phyloP scores from a whole-genome alignment of 768 basidiomycete species.

The Suillus tomentosus region DNA sequence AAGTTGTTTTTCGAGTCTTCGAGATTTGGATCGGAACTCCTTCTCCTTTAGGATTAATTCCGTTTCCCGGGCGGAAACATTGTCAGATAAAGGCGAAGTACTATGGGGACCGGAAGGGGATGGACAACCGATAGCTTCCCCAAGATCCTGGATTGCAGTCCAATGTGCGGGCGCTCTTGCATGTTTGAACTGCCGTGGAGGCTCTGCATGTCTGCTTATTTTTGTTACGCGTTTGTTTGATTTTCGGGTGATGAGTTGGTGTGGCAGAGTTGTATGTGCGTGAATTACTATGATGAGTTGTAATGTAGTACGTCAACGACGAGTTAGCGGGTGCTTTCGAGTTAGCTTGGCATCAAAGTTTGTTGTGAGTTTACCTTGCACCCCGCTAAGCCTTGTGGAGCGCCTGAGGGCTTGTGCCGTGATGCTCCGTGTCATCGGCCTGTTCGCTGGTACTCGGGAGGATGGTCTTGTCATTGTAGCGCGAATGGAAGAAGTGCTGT shows the following conservation, averaged over 20 bases:
- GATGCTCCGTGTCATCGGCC: conserved; percentile 30
- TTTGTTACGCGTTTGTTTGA: too few relatives aligned
- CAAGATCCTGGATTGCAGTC: too few relatives aligned
- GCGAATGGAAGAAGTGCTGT: neutral
- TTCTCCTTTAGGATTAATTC: conserved; percentile 39
- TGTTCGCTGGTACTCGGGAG: conserved; percentile 14
- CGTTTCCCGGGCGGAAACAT: conserved; percentile 28
- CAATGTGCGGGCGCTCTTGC: too few relatives aligned
- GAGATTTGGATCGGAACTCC: conserved; percentile 39
- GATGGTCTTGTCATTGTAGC: conserved; percentile 22
- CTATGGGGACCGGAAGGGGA: neutral
- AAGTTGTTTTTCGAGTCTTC: conserved; percentile 45
- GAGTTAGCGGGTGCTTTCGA: neutral
- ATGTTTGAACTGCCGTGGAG: neutral
- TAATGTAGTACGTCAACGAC: neutral
- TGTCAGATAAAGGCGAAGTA: too few relatives aligned
- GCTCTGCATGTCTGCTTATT: too few relatives aligned
- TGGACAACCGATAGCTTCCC: too few relatives aligned
- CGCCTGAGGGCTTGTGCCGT: conserved; percentile 19
- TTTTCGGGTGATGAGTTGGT: neutral
- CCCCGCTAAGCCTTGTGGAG: conserved; percentile 24
- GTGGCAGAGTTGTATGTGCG: neutral
- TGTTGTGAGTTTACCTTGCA: conserved; percentile 4
- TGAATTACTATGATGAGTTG: neutral
- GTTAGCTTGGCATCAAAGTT: conserved; percentile 7